Percentiles rank a stretch among this genome's conserved stretches.
Conservation (phyloP, 495 filamentous ascomycete species). For the Chaetomium cochliodes region DNA sequence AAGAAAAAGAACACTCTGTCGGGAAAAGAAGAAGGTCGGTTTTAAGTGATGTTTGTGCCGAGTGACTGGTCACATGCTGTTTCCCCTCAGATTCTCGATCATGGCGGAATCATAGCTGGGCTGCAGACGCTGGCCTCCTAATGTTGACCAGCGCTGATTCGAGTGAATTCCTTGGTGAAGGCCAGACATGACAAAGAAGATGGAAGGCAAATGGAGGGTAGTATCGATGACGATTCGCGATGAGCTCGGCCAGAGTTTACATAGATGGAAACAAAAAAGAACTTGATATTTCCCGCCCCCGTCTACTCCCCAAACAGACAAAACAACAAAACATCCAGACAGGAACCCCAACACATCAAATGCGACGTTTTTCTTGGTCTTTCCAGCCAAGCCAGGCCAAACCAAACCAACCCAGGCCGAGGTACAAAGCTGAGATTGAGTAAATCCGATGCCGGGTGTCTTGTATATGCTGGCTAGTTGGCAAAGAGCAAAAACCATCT, state of each 20-base stretch:
- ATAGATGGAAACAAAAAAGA: not conserved
- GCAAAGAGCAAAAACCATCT: not conserved
- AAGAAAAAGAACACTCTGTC: not conserved
- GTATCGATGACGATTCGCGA: conserved; percentile 7
- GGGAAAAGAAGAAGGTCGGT: not conserved
- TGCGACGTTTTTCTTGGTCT: conserved; percentile 2
- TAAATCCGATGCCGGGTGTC: not conserved
- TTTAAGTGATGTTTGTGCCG: not conserved
- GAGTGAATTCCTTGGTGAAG: not conserved
- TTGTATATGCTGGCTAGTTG: not conserved
- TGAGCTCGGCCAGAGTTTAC: not conserved
- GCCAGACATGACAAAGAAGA: not conserved
- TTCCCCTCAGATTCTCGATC: not conserved
- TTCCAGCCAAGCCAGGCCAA: conserved; percentile 3
- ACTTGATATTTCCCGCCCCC: conserved; percentile 13
- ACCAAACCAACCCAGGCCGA: conserved; percentile 5
- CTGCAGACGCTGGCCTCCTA: not conserved
- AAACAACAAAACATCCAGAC: conserved; percentile 9
- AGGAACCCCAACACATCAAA: conserved; percentile 2
- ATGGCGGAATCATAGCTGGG: not conserved
- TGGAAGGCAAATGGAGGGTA: not conserved
- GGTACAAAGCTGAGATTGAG: not conserved
- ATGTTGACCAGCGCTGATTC: not conserved
- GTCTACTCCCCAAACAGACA: not conserved
- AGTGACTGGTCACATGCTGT: not conserved